Evolutionary conservation across 352 stramenopile genomes (phyloP), one percentile per base, ranked within the genome.

Genomic region (Plasmopara viticola): DNA sequence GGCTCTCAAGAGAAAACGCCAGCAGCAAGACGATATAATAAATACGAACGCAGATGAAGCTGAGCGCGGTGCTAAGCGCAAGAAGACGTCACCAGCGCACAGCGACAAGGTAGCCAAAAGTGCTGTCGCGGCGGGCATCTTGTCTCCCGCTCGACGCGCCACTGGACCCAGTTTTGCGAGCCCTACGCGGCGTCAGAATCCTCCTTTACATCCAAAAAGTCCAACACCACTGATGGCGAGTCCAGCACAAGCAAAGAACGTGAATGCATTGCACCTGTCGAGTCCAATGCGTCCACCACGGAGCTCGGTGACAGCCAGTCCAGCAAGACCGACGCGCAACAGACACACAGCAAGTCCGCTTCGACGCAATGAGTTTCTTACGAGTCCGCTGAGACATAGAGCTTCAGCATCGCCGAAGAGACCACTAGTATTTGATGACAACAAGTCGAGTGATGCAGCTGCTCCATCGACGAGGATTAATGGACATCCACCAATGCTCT

Each of bases 1-100:
- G 60, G 78, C 80, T 44, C 75, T 91, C 53, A 86, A 87, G 62
- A 71, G 78, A 31, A 83, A 87, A 58, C 68, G 79, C 4, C 41
- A 54, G 42, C 68, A 75, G 44, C 61, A 84, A 33, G 61, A 74
- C 14, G 54, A 72, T 12, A 48, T 43, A 1, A 14, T 14, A 9
- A 29, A 8, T 33, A 17, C 14, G 14, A 31, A 39, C 15, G 52
- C 40, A 9, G 60, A 60, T 12, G 60, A 67, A 14, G 43, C 25
- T 3, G 62, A 74, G 41, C 51, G 58, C 3, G 18, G 28, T 13
- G 2, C 37, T 10, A 75, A 75, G 57, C 53, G 48, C 15, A 59
- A 60, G 34, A 73, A 69, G 46, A 18, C 51, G 25, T 46, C 53
- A 48, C 51, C 47, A 12, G 17, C 51, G 6, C 39, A 51, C 9